Percentiles rank a stretch among this genome's conserved stretches.
Evolutionary conservation across 345 rosid genomes (phyloP).

Genomic region (Brassica carinata): DNA sequence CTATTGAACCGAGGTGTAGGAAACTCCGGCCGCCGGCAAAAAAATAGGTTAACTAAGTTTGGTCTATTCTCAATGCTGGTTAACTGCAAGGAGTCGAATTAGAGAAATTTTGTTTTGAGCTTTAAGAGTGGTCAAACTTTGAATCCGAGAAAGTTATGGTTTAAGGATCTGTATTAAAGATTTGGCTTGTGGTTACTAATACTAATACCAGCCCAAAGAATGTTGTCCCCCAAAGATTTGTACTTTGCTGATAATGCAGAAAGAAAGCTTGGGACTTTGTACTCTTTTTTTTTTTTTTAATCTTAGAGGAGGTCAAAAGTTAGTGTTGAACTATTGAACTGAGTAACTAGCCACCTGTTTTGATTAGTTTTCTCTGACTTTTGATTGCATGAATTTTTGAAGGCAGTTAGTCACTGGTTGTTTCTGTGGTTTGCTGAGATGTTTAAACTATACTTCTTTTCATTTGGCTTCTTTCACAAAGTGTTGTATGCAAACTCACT

Average conservation of each 20-base stretch:
- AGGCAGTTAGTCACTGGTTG: neutral
- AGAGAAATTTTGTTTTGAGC: neutral
- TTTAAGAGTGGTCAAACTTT: neutral
- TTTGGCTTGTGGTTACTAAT: slow-evolving; percentile 6
- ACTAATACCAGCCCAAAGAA: neutral
- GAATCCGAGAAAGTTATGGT: slow-evolving; percentile 7
- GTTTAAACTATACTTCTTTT: neutral
- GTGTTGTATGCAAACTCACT: too few relatives aligned
- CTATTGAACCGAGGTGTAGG: neutral
- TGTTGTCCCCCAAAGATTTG: neutral
- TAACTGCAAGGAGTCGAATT: neutral
- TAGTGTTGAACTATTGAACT: slow-evolving; percentile 3
- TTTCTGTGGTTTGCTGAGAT: neutral
- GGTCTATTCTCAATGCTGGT: neutral
- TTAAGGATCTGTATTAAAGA: slow-evolving; percentile 17
- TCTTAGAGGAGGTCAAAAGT: slow-evolving; percentile 16
- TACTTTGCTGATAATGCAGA: slow-evolving; percentile 19
- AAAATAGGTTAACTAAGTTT: neutral
- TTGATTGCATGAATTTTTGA: neutral
- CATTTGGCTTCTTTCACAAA: slow-evolving; percentile 12
- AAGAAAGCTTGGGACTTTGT: slow-evolving; percentile 5
- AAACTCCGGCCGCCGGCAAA: neutral
- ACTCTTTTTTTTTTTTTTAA: neutral
- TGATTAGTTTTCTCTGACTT: neutral
- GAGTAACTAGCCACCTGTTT: neutral